phyloP scores from a whole-genome alignment of 768 basidiomycete species.

The Pholiota microspora region DNA sequence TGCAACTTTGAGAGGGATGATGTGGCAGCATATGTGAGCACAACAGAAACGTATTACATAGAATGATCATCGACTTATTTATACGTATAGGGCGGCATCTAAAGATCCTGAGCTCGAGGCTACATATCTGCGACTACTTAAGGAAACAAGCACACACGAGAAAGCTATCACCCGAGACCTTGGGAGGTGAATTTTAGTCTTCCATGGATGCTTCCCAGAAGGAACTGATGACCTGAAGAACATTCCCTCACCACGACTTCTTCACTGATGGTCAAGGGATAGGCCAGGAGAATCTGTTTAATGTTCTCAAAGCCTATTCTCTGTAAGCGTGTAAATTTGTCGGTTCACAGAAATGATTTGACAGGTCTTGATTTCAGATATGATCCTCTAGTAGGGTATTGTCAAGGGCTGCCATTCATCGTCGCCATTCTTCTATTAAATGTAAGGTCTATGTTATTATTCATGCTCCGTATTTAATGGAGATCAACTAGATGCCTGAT shows the following conservation, averaged over 20 bases:
- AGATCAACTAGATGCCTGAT: conserved; percentile 84
- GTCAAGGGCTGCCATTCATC: conserved; percentile 95
- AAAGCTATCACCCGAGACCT: conserved; percentile 94
- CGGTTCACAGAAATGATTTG: too few relatives aligned
- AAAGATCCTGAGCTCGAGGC: conserved; percentile 87
- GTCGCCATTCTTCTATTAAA: conserved; percentile 92
- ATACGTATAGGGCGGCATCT: conserved; percentile 72
- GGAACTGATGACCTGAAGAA: conserved; percentile 42
- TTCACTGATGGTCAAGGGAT: conserved; percentile 94
- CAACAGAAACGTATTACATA: not conserved
- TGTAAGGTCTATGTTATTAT: conserved; percentile 40
- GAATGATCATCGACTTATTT: not conserved
- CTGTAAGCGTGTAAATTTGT: conserved; percentile 55
- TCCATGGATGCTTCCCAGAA: conserved; percentile 7
- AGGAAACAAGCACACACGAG: conserved; percentile 84
- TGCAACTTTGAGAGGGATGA: conserved; percentile 83
- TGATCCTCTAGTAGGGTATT: conserved; percentile 94
- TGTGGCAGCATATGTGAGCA: conserved; percentile 91
- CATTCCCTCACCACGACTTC: conserved; percentile 96
- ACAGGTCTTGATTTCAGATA: too few relatives aligned
- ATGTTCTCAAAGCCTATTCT: conserved; percentile 97
- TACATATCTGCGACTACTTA: conserved; percentile 78
- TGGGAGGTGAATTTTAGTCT: conserved; percentile 53
- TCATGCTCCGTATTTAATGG: conserved; percentile 13
- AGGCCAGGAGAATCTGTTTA: conserved; percentile 96